Percentiles rank a stretch among this genome's conserved stretches.
Conservation (phyloP, 768 basidiomycete genomes). For the Pleurotus pulmonarius region DNA sequence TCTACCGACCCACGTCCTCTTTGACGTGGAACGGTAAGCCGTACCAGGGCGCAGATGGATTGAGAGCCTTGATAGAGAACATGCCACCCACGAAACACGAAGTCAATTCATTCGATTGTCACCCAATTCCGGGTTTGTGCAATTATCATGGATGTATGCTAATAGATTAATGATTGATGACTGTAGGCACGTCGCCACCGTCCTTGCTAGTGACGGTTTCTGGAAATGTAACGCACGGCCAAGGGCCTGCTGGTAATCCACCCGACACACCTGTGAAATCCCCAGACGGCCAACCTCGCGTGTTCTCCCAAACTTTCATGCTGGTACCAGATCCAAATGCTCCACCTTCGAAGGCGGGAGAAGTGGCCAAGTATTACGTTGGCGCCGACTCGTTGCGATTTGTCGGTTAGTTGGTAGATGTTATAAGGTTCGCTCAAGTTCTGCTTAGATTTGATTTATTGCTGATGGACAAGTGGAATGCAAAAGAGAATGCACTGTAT, state of each 20-base stretch:
- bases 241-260: conserved; percentile 56
- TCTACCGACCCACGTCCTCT: conserved; percentile 75
- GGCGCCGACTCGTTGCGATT: conserved; percentile 78
- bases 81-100: conserved; percentile 85
- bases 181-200: conserved; percentile 71
- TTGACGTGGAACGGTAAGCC: conserved; percentile 86
- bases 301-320: conserved; percentile 87
- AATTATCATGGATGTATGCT: too few species aligned
- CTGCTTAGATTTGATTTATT: too few species aligned
- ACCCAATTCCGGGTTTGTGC: conserved; percentile 77
- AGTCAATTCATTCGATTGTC: conserved; percentile 85
- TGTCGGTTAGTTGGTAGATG: conserved; percentile 54
- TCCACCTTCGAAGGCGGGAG: conserved; percentile 60
- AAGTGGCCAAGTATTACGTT: conserved; percentile 80
- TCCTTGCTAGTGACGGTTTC: conserved; percentile 78
- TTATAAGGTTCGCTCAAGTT: too few species aligned
- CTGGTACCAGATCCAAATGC: conserved; percentile 72
- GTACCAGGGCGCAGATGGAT: conserved; percentile 66
- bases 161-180: not conserved
- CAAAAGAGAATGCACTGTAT: too few species aligned
- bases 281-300: conserved; percentile 75
- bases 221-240: conserved; percentile 73
- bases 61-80: conserved; percentile 60
- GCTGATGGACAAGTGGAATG: too few species aligned
- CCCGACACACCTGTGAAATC: conserved; percentile 43